Evolutionary conservation across 2,329 filamentous ascomycete genomes (phyloP), one percentile per base, ranked within the genome.

Genomic region (Coniochaeta pulveracea): DNA sequence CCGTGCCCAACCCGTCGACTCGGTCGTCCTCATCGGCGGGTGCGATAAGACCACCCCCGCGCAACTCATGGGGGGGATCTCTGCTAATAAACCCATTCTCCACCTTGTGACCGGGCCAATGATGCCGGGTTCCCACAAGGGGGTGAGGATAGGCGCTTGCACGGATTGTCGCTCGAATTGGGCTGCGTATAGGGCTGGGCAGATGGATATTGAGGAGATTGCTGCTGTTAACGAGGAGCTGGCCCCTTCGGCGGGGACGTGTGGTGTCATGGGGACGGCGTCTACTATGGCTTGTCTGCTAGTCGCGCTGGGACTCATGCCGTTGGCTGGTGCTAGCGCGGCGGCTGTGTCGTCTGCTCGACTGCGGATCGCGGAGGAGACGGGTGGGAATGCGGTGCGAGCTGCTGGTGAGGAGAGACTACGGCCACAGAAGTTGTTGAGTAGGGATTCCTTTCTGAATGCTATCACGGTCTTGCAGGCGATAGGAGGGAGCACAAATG

Each of bases 221-320:
- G 62, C 69, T 1, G 70, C 63, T 3, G 65, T 85, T 18, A 85
- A 84, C 40, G 77, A 83, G 28, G 80, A 85, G 44, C 59, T 85
- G 6, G 79, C 79, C 1, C 80, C 80, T 0, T 84, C 79, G 0
- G 73, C 76, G 2, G 85, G 85, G 19, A 86, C 84, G 1, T 93
- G 85, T 42, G 85, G 85, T 29, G 85, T 88, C 12, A 93, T 93
- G 85, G 91, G 85, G 42, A 93, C 85, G 0, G 85, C 85, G 6
- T 89, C 85, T 48, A 93, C 85, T 2, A 89, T 93, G 83, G 82
- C 84, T 1, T 88, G 82, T 5, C 72, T 85, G 11, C 80, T 88
- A 15, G 84, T 85, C 40, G 84, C 76, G 1, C 76, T 93, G 45
- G 85, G 85, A n/a, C 64, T 93, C 43, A 80, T 83, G 37, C 67